Conservation (phyloP, 2,329 filamentous ascomycete genomes). For the Aspergillus flavus region DNA sequence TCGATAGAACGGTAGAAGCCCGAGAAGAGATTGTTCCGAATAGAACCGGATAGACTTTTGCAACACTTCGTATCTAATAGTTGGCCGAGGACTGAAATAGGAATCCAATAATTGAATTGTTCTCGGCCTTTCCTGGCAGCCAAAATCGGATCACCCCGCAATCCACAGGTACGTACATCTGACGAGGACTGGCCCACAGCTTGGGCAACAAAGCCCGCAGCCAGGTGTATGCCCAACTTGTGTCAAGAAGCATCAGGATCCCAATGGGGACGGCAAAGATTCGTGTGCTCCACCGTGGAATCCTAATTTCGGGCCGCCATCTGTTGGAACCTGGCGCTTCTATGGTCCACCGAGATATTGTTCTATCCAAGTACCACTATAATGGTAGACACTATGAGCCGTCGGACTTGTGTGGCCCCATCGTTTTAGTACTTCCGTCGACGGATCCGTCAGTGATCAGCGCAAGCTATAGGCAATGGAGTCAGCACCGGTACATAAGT, state of each 20-base stretch:
- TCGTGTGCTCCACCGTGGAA: slow-evolving; percentile 22
- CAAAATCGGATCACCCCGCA: slow-evolving; percentile 3
- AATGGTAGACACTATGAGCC: neutral
- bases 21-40: neutral
- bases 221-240: slow-evolving; percentile 32
- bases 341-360: neutral
- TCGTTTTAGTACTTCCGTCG: neutral
- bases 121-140: slow-evolving; percentile 2
- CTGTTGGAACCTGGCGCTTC: neutral
- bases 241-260: slow-evolving; percentile 17
- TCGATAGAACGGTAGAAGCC: neutral
- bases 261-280: slow-evolving; percentile 18
- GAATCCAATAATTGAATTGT: slow-evolving; percentile 11
- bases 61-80: neutral
- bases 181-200: slow-evolving; percentile 17
- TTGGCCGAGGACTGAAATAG: neutral
- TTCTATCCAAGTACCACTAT: neutral
- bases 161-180: neutral
- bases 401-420: neutral
- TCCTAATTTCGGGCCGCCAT: slow-evolving; percentile 22
- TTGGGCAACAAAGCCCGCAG: slow-evolving; percentile 32
- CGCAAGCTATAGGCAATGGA: neutral
- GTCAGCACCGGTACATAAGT: neutral
- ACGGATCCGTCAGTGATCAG: neutral
- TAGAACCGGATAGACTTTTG: neutral